These are phyloP conservation scores for Mrakia blollopis DNA, from an alignment of 768 basidiomycete genomes.

Conservation along the genomic window DNA sequence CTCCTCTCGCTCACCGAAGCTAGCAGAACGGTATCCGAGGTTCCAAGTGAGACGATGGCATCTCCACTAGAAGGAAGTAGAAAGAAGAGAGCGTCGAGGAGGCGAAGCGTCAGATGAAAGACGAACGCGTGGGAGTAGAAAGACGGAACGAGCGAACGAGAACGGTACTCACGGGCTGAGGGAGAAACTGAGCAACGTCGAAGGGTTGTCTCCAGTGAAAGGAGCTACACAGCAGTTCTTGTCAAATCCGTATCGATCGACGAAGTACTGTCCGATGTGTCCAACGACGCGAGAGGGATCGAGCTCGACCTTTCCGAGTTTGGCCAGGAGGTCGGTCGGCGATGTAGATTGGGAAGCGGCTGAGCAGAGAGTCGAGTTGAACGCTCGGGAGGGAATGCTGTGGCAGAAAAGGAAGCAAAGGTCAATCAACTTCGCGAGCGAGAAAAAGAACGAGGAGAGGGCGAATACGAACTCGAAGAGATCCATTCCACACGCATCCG, in stretches of 20 bases:
- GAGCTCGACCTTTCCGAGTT: constrained; percentile 73
- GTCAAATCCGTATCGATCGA: constrained; percentile 67
- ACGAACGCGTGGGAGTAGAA: neutral
- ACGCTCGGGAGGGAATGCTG: constrained; percentile 22
- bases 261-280: constrained; percentile 63
- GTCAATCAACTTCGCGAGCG: no score
- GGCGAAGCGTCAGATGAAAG: neutral
- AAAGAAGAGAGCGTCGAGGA: neutral
- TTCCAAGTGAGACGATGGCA: constrained; percentile 78
- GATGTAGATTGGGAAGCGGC: neutral
- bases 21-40: constrained; percentile 79
- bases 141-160: neutral
- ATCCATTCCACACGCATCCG: constrained; percentile 85
- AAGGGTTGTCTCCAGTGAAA: constrained; percentile 86
- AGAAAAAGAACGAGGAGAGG: no score
- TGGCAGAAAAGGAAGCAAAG: neutral
- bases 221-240: constrained; percentile 73
- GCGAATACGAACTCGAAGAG: constrained; percentile 54
- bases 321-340: constrained; percentile 53
- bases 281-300: constrained; percentile 59
- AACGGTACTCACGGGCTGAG: constrained; percentile 41
- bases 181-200: constrained; percentile 56
- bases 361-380: neutral
- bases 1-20: constrained; percentile 38
- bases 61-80: constrained; percentile 51